A percentile compares a stretch with the other conserved stretches of the same genome.
Conservation (phyloP, 2,329 filamentous ascomycete genomes). For the Aspergillus aculeatinus region DNA sequence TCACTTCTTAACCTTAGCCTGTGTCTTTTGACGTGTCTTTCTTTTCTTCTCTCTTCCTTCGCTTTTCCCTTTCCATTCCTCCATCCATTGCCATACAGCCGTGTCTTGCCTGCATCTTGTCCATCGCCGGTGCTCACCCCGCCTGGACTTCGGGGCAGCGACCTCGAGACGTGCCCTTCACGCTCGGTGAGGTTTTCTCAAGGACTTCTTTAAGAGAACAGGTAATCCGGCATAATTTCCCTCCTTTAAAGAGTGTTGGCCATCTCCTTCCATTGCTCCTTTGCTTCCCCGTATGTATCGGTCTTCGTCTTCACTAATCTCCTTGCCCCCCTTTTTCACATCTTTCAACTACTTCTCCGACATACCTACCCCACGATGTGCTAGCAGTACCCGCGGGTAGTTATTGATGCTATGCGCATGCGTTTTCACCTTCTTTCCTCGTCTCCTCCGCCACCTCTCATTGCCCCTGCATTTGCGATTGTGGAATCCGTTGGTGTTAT, state of each 20-base stretch:
- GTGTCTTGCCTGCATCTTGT: neutral
- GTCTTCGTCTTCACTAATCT: neutral
- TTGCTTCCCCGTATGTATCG: neutral
- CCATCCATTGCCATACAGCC: neutral
- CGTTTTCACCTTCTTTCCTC: neutral
- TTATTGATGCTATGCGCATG: neutral
- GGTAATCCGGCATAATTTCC: neutral
- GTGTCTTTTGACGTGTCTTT: neutral
- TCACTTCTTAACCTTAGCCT: slow-evolving; percentile 4
- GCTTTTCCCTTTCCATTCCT: neutral
- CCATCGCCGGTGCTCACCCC: slow-evolving; percentile 11
- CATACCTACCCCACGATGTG: neutral
- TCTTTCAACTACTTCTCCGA: neutral
- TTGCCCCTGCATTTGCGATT: neutral
- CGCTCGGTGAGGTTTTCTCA: slow-evolving; percentile 18
- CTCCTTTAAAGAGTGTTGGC: neutral
- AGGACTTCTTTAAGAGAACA: neutral
- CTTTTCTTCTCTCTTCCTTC: neutral
- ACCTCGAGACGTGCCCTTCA: slow-evolving; percentile 15
- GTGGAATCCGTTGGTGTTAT: neutral
- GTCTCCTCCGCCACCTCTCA: neutral
- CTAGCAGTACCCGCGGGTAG: neutral
- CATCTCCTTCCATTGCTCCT: neutral
- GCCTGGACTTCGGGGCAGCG: slow-evolving; percentile 7
- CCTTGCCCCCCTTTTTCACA: neutral